A percentile compares a stretch with the other conserved stretches of the same genome.
These are phyloP conservation scores for Colletotrichum sp. DNA, from an alignment of 2,329 filamentous ascomycete species.

Conservation along the genomic window DNA sequence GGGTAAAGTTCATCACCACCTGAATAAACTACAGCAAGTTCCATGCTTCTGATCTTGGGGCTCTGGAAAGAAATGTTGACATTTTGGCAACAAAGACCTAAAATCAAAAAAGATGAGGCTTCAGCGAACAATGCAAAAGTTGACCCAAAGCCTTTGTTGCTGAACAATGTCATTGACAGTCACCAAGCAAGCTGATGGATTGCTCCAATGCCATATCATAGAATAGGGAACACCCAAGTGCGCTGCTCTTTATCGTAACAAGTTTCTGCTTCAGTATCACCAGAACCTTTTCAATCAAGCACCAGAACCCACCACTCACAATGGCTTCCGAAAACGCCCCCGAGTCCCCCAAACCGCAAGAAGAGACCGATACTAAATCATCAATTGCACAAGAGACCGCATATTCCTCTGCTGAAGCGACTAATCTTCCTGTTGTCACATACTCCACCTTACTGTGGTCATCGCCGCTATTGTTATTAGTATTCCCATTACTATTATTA, in stretches of 20 bases:
- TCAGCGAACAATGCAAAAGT: fast-evolving
- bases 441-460: not conserved
- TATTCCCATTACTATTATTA: fast-evolving
- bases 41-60: fast-evolving
- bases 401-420: too few species aligned
- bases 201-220: fast-evolving
- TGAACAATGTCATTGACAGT: not conserved
- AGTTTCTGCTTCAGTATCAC: not conserved
- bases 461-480: fast-evolving
- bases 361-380: fast-evolving
- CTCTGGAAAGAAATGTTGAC: not conserved
- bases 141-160: not conserved
- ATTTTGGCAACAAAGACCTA: not conserved
- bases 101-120: fast-evolving
- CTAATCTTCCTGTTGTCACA: fast-evolving
- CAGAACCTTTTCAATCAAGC: not conserved
- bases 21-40: fast-evolving
- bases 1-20: fast-evolving
- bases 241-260: fast-evolving
- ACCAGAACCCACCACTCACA: fast-evolving
- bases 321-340: fast-evolving
- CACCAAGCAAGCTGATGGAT: not conserved
- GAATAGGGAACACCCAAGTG: fast-evolving
- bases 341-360: fast-evolving
- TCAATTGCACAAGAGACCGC: fast-evolving